These are phyloP conservation scores for Nymphaea thermarum DNA, from an alignment of 164 flowering plant species.

Conservation along the genomic window DNA sequence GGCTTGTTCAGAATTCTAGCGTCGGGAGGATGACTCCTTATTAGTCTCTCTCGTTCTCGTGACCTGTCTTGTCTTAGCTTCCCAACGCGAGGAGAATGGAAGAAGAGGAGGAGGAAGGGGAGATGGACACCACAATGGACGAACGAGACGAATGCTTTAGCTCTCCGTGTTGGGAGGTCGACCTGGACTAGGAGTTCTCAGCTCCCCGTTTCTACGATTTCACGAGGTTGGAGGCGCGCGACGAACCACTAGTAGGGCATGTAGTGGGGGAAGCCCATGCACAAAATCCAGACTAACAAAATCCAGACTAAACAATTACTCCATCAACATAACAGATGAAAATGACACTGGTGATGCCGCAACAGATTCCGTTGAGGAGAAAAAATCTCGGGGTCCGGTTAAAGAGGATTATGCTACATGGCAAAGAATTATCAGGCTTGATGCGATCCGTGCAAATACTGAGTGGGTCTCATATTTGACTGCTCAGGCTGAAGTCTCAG, in stretches of 20 bases:
- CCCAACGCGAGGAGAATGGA: neutral
- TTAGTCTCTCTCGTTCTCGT: neutral
- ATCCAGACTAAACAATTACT: no score
- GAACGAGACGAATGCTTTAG: neutral
- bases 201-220: constrained; percentile 68
- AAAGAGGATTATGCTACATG: constrained; percentile 76
- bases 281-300: no score
- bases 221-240: constrained; percentile 30
- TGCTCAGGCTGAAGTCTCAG: constrained; percentile 55
- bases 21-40: neutral
- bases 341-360: neutral
- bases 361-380: neutral
- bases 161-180: constrained; percentile 38
- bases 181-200: constrained; percentile 83
- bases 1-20: no score
- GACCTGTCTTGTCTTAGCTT: neutral
- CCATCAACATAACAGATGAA: neutral
- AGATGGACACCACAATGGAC: neutral
- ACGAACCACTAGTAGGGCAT: no score
- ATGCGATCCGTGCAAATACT: constrained; percentile 78
- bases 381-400: constrained; percentile 3
- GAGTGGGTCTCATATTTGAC: constrained; percentile 65
- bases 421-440: constrained; percentile 85
- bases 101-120: neutral
- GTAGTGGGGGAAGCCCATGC: no score